Conservation (phyloP, 371 early-diverging fungal species). For the Coemansia sp. region DNA sequence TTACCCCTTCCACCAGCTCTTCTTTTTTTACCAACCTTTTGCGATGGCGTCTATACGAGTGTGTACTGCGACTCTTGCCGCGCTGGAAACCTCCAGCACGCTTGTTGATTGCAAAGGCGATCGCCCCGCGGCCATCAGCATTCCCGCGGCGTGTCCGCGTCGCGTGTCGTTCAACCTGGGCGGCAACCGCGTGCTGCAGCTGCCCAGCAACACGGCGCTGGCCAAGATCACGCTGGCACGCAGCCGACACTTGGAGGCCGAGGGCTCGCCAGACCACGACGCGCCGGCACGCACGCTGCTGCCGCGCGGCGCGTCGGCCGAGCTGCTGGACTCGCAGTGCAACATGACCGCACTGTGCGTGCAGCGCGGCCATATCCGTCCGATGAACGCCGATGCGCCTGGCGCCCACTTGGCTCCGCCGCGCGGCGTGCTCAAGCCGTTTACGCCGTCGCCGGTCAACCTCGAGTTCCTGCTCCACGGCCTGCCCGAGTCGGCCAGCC, state of each 20-base stretch:
- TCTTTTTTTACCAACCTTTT: too few species aligned
- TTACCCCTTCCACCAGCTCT: neutral
- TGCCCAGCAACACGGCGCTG: conserved; percentile 44
- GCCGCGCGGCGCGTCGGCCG: conserved; percentile 46
- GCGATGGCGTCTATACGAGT: conserved; percentile 48
- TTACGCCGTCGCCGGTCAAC: conserved; percentile 31
- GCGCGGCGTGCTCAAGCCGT: conserved; percentile 43
- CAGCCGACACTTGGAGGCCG: conserved; percentile 3
- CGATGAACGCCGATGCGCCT: conserved; percentile 9
- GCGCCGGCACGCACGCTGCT: conserved; percentile 18
- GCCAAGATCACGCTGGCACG: conserved; percentile 41
- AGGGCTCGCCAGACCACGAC: too few species aligned
- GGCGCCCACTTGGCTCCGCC: too few species aligned
- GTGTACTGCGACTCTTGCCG: conserved; percentile 36
- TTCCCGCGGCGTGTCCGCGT: conserved; percentile 14
- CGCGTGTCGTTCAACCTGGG: conserved; percentile 47
- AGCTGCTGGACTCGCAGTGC: conserved; percentile 32
- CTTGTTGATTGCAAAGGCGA: neutral
- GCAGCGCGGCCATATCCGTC: conserved; percentile 40
- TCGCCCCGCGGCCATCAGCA: conserved; percentile 3
- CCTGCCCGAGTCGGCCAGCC: conserved; percentile 4
- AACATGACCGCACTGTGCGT: conserved; percentile 47
- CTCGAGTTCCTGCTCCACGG: conserved; percentile 18
- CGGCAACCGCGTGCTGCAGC: conserved; percentile 37
- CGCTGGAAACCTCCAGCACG: conserved; percentile 4